These are phyloP conservation scores for Pyrenophora seminiperda DNA, from an alignment of 2,329 filamentous ascomycete species.

Conservation along the genomic window DNA sequence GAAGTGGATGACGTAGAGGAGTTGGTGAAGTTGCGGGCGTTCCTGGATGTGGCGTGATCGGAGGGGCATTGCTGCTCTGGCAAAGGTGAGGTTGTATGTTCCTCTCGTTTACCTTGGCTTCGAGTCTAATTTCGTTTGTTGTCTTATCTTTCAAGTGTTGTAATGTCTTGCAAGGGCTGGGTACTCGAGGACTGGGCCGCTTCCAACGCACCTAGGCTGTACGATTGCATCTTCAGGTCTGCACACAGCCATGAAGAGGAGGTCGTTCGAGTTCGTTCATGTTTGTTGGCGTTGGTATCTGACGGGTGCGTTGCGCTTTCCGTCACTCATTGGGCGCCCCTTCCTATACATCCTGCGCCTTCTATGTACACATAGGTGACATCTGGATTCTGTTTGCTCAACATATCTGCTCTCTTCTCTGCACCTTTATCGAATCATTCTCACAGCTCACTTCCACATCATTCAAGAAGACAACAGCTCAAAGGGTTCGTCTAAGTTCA, in stretches of 20 bases:
- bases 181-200: too few relatives aligned
- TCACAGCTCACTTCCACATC: background rate
- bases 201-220: too few relatives aligned
- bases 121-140: background rate
- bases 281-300: background rate
- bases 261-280: background rate
- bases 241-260: too few relatives aligned
- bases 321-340: conserved; percentile 1
- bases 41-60: conserved; percentile 27
- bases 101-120: background rate
- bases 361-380: conserved; percentile 18
- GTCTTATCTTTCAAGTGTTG: too few relatives aligned
- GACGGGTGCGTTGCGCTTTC: conserved; percentile 9
- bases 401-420: background rate
- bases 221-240: too few relatives aligned
- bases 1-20: conserved; percentile 58
- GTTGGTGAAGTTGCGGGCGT: conserved; percentile 57
- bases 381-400: conserved; percentile 7
- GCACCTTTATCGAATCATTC: background rate
- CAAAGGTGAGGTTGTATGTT: background rate
- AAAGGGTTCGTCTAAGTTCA: background rate
- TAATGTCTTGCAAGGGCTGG: too few relatives aligned
- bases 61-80: background rate
- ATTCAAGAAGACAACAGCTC: background rate
- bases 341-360: conserved; percentile 21